Base-by-base conservation (phyloP, 305 asterid genomes). In the Fraxinus baroniana region DNA sequence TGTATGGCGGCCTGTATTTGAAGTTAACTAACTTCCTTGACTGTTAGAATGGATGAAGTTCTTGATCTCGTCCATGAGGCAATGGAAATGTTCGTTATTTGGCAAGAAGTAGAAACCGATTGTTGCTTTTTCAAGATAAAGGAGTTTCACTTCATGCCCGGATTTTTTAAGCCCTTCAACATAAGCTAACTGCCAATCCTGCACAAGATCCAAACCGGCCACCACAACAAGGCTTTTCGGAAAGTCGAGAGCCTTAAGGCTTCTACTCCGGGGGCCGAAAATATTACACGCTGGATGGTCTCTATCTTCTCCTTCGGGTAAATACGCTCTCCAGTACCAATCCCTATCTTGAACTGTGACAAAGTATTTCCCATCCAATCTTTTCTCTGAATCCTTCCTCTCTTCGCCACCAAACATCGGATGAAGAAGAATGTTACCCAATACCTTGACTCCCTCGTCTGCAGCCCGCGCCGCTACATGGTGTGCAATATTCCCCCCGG, bases 31-130 rank as follows among this genome's bases (percentile, higher is more conserved):
- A 64, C 84, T 13, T 77, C 88, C 88, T 87, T 57, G 87, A 86
- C 86, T 84, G 89, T 89, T 84, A 74, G 92, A 86, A 87, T 91
- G 94, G 85, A 93, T 83, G 76, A 95, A 95, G 44, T 71, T 86
- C 7, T 81, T 91, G 41, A 92, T 93, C 83, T 95, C 95, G 37
- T 91, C 90, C 97, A 95, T 93, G 73, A 95, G 91, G 84, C 85
- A 78, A 73, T 85, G 91, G 84, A 91, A 95, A 78, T 95, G 97
- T 15, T 92, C 93, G 35, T 95, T 95, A 73, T 95, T 95, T 0
- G 98, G 98, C 88, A 95, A 86, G 95, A 95, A 95, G 70, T 90
- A 95, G 91, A 95, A 95, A 62, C 98, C 98, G 15, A 95, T 93
- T 0, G 98, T 95, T 0, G 98, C 97, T 81, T 93, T 85, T 17